Percentiles rank a stretch among this genome's conserved stretches.
Evolutionary conservation across 495 filamentous ascomycete genomes (phyloP).

Genomic region (Aspergillus biplanus): DNA sequence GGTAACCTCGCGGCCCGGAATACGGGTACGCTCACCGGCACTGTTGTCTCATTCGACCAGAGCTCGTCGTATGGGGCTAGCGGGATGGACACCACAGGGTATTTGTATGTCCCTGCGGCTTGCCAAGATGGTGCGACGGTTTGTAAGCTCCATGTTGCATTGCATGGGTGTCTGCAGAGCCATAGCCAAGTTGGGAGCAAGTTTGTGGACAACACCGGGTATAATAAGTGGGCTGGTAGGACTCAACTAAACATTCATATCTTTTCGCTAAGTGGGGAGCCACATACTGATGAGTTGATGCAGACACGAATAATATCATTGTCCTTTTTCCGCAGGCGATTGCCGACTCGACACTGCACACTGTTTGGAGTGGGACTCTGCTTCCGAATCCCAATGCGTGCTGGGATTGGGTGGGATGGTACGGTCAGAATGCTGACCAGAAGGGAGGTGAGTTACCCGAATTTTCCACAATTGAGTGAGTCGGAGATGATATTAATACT

Average conservation of each 20-base stretch:
- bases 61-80: background rate
- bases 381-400: background rate
- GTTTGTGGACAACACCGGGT: slow-evolving; percentile 3
- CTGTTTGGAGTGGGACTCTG: background rate
- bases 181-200: background rate
- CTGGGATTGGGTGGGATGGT: slow-evolving; percentile 10
- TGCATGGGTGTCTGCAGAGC: background rate
- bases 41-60: background rate
- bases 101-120: background rate
- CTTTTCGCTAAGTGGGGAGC: background rate
- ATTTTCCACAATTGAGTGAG: background rate
- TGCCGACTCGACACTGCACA: slow-evolving; percentile 1
- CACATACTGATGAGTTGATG: background rate
- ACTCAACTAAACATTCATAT: background rate
- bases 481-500: too few species aligned
- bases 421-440: slow-evolving; percentile 2
- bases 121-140: background rate
- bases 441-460: slow-evolving; percentile 1
- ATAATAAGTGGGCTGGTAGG: slow-evolving; percentile 7
- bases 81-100: background rate
- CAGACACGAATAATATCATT: slow-evolving; percentile 11
- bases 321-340: slow-evolving; percentile 2
- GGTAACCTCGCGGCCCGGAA: background rate
- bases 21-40: background rate
- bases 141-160: slow-evolving; percentile 4